Evolutionary conservation across 177 flowering plant species (phyloP), one percentile per base, ranked within the genome.

Genomic region (Tripterygium wilfordii): DNA sequence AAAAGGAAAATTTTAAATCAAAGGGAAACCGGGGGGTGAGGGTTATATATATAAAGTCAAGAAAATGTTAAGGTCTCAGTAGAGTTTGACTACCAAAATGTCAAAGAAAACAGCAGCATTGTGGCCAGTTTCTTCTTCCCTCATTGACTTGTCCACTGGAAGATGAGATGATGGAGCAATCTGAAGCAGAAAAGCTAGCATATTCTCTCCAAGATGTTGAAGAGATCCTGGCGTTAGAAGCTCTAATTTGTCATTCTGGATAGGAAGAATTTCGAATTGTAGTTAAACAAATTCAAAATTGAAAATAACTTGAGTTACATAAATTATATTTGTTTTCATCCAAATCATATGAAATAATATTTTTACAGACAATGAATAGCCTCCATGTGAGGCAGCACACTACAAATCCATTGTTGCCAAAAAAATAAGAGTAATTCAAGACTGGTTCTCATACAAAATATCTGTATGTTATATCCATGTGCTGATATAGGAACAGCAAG

Each of bases 171-270:
- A 77, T 25, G 78, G 26, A 53, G 75, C 98, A 65, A 67, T 60
- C 8, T 77, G 80, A 66, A 72, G 81, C 54, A 91, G 76, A 70
- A 91, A 91, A 47, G 90, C 78, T 53, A 88, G 88, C 92, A 88
- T 81, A 64, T 91, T 91, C 62, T 91, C 96, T 38, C 98, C 98
- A 61, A 91, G 92, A 69, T 91, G 98, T 64, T 91, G 98, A 70
- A 91, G 89, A 47, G 98, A 91, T 46, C 98, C 98, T 4, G 88
- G 66, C 63, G 69, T 85, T 61, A 91, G 60, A 48, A 88, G 87
- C 63, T 78, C 69, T 56, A 88, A 51, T 51, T 83, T 85, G 69
- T 91, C 98, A 73, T 91, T 91, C 98, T 91, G 90, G 79, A 81
- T 0, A n/a, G 20, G 15, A 27, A 49, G 24, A 41, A 20, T 22